Evolutionary conservation across 2,329 filamentous ascomycete species (phyloP), one percentile per base, ranked within the genome.

Genomic region (Didymella sp.): DNA sequence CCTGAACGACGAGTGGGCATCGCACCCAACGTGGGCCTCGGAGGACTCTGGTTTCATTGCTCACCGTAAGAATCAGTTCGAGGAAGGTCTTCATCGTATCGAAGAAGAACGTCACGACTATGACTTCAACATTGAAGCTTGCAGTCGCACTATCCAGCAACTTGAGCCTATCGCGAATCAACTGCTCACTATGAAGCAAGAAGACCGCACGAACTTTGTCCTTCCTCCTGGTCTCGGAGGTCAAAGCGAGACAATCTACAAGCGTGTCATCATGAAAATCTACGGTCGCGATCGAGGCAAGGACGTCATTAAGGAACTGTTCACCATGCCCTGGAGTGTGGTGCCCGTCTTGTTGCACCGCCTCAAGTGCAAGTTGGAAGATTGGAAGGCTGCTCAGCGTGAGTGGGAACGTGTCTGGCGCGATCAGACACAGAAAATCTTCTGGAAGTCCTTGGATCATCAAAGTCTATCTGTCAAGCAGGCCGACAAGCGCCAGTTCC

Each of bases 351-450:
- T 99, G 25, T 81, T 99, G 58, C 89, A 91, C 48, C 87, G 95
- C 12, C 84, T 99, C 67, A 98, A 98, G 79, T 91, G 96, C 70
- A 97, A 98, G 75, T 89, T 96, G 41, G 95, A 99, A 76, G 93
- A 98, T 70, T 99, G 95, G 95, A 92, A 96, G 63, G 93, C 96
- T 66, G 94, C 92, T 6, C 93, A 91, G 82, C 91, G 95, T 28
- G 96, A 99, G 74, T 99, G 95, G 95, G 93, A 98, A 76, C 97
- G 97, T 78, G 92, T 99, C 7, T 99, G 95, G 95, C 92, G 95
- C 62, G 89, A 92, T 46, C 95, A 98, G 79, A 98, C 94, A 22
- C 90, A 96, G 72, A 89, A 90, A 70, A 94, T 96, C 80, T 96
- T 97, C 77, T 91, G 96, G 79, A 96, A 92, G 80, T 96, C 92